A percentile compares a stretch with the other conserved stretches of the same genome.
Evolutionary conservation across 2,329 filamentous ascomycete species (phyloP).

Genomic region (Pseudocercospora fijiensis): DNA sequence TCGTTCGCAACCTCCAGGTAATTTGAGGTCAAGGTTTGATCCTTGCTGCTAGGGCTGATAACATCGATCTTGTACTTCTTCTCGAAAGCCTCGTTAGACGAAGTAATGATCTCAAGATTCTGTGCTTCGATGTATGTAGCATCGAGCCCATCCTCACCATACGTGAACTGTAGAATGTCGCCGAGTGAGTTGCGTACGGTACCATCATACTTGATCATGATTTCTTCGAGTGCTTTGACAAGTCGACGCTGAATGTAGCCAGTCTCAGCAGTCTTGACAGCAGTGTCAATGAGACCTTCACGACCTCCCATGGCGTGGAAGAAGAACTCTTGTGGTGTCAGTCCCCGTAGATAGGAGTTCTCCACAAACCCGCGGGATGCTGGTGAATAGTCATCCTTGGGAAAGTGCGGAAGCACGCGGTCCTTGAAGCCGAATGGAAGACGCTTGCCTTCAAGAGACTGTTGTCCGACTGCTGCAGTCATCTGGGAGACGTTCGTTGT

Average conservation of each 20-base stretch:
- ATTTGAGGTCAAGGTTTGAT: slow-evolving; percentile 61
- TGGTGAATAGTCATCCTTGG: slow-evolving; percentile 97
- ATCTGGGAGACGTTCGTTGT: slow-evolving; percentile 99
- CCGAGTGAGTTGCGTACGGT: slow-evolving; percentile 96
- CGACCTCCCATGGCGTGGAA: slow-evolving; percentile 99
- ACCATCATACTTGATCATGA: slow-evolving; percentile 95
- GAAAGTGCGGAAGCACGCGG: slow-evolving; percentile 93
- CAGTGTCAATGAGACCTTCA: slow-evolving; percentile 98
- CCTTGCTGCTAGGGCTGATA: slow-evolving; percentile 61
- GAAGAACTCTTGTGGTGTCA: slow-evolving; percentile 96
- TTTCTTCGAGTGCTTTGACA: slow-evolving; percentile 95
- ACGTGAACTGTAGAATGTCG: slow-evolving; percentile 95
- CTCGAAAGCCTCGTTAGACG: slow-evolving; percentile 75
- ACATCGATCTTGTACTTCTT: slow-evolving; percentile 82
- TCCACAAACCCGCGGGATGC: slow-evolving; percentile 97
- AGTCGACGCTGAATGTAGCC: slow-evolving; percentile 98
- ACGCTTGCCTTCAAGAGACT: slow-evolving; percentile 97
- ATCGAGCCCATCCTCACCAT: slow-evolving; percentile 95
- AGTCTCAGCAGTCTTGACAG: slow-evolving; percentile 98
- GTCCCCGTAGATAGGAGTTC: slow-evolving; percentile 93
- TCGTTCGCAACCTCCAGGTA: slow-evolving; percentile 83
- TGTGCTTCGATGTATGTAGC: slow-evolving; percentile 93
- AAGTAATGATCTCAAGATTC: slow-evolving; percentile 78
- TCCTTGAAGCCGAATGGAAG: slow-evolving; percentile 99
- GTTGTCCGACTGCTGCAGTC: slow-evolving; percentile 95